These are phyloP conservation scores for Apocynum venetum DNA, from an alignment of 257 asterid species.

Conservation along the genomic window DNA sequence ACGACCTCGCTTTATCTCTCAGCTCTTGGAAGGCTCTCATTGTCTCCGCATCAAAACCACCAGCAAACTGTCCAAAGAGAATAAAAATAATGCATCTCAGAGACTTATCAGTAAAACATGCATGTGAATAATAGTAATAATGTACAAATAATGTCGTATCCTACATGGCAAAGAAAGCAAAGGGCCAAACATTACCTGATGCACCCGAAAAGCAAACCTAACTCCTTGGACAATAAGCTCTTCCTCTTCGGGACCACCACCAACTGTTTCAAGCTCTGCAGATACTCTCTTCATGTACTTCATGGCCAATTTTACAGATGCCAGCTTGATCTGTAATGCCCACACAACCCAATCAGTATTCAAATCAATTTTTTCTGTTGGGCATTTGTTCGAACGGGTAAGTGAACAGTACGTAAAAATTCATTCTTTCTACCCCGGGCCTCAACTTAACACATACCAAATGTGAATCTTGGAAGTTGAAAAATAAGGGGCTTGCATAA, in stretches of 20 bases:
- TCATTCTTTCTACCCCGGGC: neutral
- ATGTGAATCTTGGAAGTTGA: neutral
- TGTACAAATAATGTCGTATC: constrained; percentile 9
- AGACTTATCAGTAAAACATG: neutral
- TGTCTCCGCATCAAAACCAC: constrained; percentile 94
- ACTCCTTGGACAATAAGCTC: constrained; percentile 87
- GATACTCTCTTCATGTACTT: constrained; percentile 94
- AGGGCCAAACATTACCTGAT: constrained; percentile 55
- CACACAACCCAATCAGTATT: neutral
- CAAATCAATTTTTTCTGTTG: neutral
- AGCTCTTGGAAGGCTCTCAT: constrained; percentile 92
- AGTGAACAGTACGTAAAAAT: neutral
- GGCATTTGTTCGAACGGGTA: neutral
- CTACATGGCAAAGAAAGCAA: constrained; percentile 2
- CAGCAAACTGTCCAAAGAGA: constrained; percentile 66
- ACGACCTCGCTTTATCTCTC: constrained; percentile 71
- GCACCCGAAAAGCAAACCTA: constrained; percentile 91
- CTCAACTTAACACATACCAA: neutral
- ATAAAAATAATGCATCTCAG: neutral
- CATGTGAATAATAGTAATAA: neutral
- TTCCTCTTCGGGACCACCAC: constrained; percentile 88
- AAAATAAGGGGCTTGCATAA: too few relatives aligned
- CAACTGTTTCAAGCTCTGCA: constrained; percentile 72
- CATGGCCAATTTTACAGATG: constrained; percentile 93
- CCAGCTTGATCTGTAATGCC: constrained; percentile 78